Evolutionary conservation across 768 basidiomycete genomes (phyloP), one percentile per base, ranked within the genome.

Genomic region (Leccinum subgranulosum): DNA sequence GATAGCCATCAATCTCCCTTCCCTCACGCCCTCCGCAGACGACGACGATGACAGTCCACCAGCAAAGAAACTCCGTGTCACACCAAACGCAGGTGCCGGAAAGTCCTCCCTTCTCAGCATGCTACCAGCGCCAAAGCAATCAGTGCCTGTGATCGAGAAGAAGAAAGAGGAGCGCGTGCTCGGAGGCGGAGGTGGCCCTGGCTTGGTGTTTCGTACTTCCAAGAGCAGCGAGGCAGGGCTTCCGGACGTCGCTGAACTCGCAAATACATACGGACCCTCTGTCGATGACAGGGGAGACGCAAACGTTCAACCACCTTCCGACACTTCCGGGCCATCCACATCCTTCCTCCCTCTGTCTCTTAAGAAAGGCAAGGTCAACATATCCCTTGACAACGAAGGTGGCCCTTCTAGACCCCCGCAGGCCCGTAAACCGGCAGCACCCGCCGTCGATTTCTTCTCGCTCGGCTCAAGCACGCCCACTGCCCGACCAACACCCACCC

Each of bases 111-210:
- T 92, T 49, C 65, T 92, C 31, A 80, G 81, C 9, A 90, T 91
- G 85, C 77, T 92, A 11, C 90, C 90, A 33, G 81, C 84, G 0
- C 90, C 90, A 6, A 90, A 86, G 72, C 81, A 67, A 74, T 77
- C 54, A 66, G 73, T 23, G 6, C 77, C 82, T 10, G 68, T 77
- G n/a, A 66, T 69, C 25, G 52, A 60, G 59, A 72, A 70, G 54
- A 64, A 70, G 55, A 64, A 70, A 28, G 70, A 78, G 6, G 79
- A 82, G 60, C 78, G 85, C 29, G 79, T 88, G 14, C 77, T 92
- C 5, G 90, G 90, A 3, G 82, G 81, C 15, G 86, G 87, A 2
- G 72, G 76, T 21, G 82, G 84, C 2, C 83, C 81, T 6, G 82
- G 85, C 6, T 68, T 89, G n/a, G 79, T 83, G 27, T 88, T 90